phyloP scores from a whole-genome alignment of 2,329 filamentous ascomycete genomes.

The Emmonsiellopsis sp. region DNA sequence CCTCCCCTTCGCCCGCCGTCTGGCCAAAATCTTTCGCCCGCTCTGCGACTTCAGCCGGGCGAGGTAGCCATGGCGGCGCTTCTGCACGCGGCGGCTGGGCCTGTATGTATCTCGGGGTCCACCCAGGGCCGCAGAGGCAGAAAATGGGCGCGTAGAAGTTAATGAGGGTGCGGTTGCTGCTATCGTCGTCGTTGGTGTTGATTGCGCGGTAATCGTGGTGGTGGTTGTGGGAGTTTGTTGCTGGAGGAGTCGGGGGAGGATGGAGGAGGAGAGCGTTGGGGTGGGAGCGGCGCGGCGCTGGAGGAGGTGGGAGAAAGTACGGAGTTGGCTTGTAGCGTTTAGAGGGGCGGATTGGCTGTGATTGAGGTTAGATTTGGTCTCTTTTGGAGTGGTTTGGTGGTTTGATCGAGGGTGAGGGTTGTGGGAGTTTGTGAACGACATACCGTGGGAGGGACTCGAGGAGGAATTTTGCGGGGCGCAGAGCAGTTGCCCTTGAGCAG shows the following conservation, averaged over 20 bases:
- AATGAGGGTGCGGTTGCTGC: background rate
- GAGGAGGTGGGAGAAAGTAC: conserved; percentile 31
- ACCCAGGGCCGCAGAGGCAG: conserved; percentile 32
- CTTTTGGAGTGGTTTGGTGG: background rate
- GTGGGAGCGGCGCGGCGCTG: conserved; percentile 22
- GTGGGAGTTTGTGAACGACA: background rate
- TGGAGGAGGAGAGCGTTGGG: conserved; percentile 10
- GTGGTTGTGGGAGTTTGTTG: conserved; percentile 1
- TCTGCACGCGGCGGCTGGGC: conserved; percentile 50
- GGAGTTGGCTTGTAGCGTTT: conserved; percentile 21
- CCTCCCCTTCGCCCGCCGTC: conserved; percentile 46
- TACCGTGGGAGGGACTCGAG: conserved; percentile 3
- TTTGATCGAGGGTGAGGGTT: background rate
- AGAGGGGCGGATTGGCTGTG: conserved; percentile 14
- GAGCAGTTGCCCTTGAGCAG: conserved; percentile 21
- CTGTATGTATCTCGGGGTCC: conserved; percentile 47
- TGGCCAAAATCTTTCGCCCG: conserved; percentile 45
- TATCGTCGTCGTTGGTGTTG: background rate
- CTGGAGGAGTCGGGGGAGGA: conserved; percentile 3
- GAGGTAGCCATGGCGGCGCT: conserved; percentile 53
- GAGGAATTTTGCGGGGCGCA: conserved; percentile 3
- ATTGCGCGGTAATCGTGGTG: background rate
- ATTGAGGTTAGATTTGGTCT: conserved; percentile 3
- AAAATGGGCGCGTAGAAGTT: conserved; percentile 27
- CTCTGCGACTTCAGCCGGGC: conserved; percentile 42